phyloP scores from a whole-genome alignment of 129 eudicot genomes.

The Flaveria bidentis region DNA sequence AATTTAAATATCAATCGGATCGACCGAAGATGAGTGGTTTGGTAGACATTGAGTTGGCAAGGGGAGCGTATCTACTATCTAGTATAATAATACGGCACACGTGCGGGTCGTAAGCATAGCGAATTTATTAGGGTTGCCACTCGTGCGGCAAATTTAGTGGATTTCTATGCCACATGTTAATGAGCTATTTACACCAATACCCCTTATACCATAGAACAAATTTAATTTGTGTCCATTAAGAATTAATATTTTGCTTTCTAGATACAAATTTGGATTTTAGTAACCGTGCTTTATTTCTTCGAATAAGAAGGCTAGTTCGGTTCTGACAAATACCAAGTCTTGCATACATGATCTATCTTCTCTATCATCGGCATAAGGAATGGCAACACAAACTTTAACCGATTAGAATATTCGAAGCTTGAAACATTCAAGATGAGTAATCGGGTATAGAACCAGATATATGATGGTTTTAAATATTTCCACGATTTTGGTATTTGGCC shows the following conservation, averaged over 20 bases:
- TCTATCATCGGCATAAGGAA: too few species aligned
- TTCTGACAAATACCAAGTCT: too few species aligned
- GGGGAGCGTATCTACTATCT: neutral
- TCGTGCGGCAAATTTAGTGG: slow-evolving; percentile 1
- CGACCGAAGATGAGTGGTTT: neutral
- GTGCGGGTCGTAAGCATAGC: neutral
- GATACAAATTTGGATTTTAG: neutral
- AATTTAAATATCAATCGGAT: too few species aligned
- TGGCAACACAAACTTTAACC: too few species aligned
- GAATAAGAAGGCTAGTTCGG: too few species aligned
- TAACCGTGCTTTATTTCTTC: too few species aligned
- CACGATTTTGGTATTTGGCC: too few species aligned
- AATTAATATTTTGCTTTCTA: neutral
- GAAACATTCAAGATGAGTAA: too few species aligned
- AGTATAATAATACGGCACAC: neutral
- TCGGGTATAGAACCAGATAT: too few species aligned
- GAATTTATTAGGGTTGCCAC: neutral
- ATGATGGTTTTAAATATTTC: too few species aligned
- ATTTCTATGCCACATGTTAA: neutral
- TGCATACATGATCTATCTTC: too few species aligned
- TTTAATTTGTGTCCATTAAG: neutral
- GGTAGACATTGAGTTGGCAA: neutral
- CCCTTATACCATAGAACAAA: neutral
- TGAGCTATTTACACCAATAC: slow-evolving; percentile 2
- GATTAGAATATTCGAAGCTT: too few species aligned